Evolutionary conservation across 176 grass and related monocot species (phyloP).

Genomic region (Stipa capillata): DNA sequence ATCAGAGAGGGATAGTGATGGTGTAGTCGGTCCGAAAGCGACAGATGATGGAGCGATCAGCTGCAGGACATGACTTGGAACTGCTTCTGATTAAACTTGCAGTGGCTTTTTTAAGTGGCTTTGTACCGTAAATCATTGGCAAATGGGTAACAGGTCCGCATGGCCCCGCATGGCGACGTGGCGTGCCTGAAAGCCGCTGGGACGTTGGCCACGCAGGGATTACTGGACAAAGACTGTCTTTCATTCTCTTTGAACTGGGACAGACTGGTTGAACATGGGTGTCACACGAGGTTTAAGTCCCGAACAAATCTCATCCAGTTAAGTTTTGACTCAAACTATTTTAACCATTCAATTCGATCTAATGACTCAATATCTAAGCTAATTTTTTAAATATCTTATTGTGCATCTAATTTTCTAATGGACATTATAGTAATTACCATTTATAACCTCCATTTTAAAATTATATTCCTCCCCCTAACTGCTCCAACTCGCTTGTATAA

Average conservation of each 20-base stretch:
- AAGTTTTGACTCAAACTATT: too few species aligned
- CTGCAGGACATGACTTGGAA: background rate
- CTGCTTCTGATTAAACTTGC: background rate
- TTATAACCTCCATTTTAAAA: too few species aligned
- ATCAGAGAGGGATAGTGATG: background rate
- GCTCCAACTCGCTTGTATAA: too few species aligned
- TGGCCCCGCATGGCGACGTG: background rate
- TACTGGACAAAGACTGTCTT: too few species aligned
- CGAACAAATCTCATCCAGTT: background rate
- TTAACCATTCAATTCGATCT: too few species aligned
- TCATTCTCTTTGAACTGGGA: too few species aligned
- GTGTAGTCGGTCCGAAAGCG: background rate
- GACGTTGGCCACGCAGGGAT: background rate
- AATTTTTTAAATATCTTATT: too few species aligned
- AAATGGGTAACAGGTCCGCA: background rate
- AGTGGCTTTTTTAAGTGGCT: background rate
- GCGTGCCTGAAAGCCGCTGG: background rate
- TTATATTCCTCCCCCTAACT: too few species aligned
- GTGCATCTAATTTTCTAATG: too few species aligned
- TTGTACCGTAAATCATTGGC: background rate
- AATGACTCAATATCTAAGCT: too few species aligned
- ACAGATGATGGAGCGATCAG: background rate
- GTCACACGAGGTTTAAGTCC: background rate
- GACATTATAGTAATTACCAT: too few species aligned
- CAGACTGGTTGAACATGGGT: background rate